Evolutionary conservation across 768 basidiomycete genomes (phyloP), one percentile per base, ranked within the genome.

Genomic region (Tubosaeta brunneosetosa): DNA sequence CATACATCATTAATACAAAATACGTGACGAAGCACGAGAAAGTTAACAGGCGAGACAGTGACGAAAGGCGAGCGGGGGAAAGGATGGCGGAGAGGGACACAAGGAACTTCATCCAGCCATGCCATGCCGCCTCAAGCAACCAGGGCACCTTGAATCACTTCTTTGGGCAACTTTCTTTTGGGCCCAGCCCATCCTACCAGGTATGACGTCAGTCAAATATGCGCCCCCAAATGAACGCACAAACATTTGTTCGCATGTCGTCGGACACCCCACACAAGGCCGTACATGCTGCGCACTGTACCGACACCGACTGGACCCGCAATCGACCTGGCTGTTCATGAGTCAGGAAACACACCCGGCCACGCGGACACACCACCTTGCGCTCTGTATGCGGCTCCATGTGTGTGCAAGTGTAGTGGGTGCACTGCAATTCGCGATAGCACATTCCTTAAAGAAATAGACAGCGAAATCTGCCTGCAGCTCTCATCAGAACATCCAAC

Each of bases 351-450:
- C 44, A 51, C 65, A 4, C 14, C 16, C 60, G 51, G n/a, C 58
- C 60, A 33, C 68, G 62, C 7, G 64, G 31, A 63, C 34, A 63
- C 58, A 29, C 17, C 40, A 68, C 70, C 63, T 67, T 71, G 55
- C 50, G 62, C 41, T 71, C 66, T 6, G 51, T 62, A 42, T 60
- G 48, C 5, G 68, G 67, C 34, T 65, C 55, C 25, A 65, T 55
- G 59, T 79, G 75, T 27, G 69, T 71, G 55, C 78, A 80, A 19
- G 61, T 43, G 56, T 72, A 69, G 53, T 63, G 59, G 37, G 67
- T 67, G 58, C 69, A 73, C 27, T 71, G 62, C 49, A 70, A 60
- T 54, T 74, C 64, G 64, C 75, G 71, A 67, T 71, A 65, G 57
- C 78, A 80, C 78, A 80, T 79, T 43, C 49, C 48, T 14, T n/a